Conservation (phyloP, 2,329 filamentous ascomycete genomes). For the Pseudogymnoascus sp. region DNA sequence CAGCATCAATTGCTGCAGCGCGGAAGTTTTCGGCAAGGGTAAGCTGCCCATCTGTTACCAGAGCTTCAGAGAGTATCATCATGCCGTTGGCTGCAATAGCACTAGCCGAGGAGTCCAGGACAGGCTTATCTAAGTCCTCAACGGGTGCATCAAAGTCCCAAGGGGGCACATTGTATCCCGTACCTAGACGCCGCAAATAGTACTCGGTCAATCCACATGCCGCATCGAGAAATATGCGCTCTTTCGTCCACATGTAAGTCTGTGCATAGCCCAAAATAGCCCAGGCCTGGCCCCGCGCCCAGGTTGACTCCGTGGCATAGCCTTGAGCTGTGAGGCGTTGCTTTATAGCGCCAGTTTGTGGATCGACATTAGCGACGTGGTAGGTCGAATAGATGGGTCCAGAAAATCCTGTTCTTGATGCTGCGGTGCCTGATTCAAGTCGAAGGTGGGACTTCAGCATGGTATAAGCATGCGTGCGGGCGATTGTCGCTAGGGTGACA, state of each 20-base stretch:
- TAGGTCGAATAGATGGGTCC: constrained; percentile 23
- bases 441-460: constrained; percentile 35
- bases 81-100: constrained; percentile 36
- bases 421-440: constrained; percentile 23
- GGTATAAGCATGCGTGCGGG: constrained; percentile 33
- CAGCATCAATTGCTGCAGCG: constrained; percentile 19
- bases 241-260: constrained; percentile 39
- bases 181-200: constrained; percentile 34
- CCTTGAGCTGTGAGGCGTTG: constrained; percentile 35
- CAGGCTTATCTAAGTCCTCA: constrained; percentile 15
- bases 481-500: constrained; percentile 28
- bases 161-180: not conserved
- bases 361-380: constrained; percentile 36
- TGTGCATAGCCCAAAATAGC: constrained; percentile 40
- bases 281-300: constrained; percentile 42
- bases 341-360: constrained; percentile 29
- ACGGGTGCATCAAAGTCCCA: constrained; percentile 23
- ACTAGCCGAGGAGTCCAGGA: constrained; percentile 33
- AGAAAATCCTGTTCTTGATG: constrained; percentile 3
- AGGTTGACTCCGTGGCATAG: constrained; percentile 32
- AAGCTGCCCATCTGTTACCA: constrained; percentile 19
- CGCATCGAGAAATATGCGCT: constrained; percentile 33
- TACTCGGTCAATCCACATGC: constrained; percentile 38
- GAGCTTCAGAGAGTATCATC: constrained; percentile 32
- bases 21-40: constrained; percentile 13